Conservation (phyloP, 352 stramenopile species). For the Pythium plurisporium region DNA sequence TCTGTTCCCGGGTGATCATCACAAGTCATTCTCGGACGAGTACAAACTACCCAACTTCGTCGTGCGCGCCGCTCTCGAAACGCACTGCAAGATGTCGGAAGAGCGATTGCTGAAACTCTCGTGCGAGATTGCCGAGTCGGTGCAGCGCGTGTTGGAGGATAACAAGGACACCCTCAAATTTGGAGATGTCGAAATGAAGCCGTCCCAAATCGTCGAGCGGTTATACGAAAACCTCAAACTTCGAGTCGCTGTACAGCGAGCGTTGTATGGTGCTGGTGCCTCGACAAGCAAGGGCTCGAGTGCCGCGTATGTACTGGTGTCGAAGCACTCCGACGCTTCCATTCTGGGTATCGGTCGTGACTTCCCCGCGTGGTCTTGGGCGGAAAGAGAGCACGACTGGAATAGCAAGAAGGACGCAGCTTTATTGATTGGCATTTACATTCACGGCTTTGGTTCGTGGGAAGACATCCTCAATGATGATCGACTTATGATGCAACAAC, state of each 20-base stretch:
- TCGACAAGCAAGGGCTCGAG: constrained; percentile 34
- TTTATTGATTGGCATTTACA: constrained; percentile 75
- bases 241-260: constrained; percentile 73
- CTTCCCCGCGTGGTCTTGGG: constrained; percentile 66
- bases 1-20: constrained; percentile 35
- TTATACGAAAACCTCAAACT: constrained; percentile 87
- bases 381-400: constrained; percentile 83
- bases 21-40: constrained; percentile 66
- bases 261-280: constrained; percentile 44
- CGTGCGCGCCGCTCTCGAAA: constrained; percentile 50
- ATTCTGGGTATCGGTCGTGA: constrained; percentile 61
- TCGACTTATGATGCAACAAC: constrained; percentile 69
- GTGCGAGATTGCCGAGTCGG: constrained; percentile 55
- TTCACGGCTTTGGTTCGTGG: constrained; percentile 83
- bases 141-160: constrained; percentile 47
- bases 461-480: constrained; percentile 85
- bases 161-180: constrained; percentile 76
- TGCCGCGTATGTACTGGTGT: constrained; percentile 60
- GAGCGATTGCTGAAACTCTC: constrained; percentile 55
- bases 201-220: constrained; percentile 71
- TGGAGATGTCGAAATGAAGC: constrained; percentile 67
- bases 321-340: constrained; percentile 61
- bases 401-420: constrained; percentile 71
- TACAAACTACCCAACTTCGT: constrained; percentile 77
- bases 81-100: constrained; percentile 48